Evolutionary conservation across 1,284 basidiomycete genomes (phyloP), one percentile per base, ranked within the genome.

Genomic region (Malassezia equina): DNA sequence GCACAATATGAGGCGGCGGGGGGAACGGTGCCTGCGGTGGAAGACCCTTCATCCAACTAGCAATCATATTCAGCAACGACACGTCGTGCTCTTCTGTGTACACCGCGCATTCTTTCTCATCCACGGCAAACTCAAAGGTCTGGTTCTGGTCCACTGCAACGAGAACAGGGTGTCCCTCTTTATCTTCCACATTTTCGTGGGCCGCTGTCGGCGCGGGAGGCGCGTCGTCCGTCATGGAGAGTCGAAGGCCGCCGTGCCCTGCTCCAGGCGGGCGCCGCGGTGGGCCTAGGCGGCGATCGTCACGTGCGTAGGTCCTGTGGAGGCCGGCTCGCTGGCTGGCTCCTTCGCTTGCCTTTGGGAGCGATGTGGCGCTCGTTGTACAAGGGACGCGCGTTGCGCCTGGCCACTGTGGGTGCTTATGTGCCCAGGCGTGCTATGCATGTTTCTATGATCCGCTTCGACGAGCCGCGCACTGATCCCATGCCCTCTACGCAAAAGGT

Each of bases 1-100:
- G 63, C n/a, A 74, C 58, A 21, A 67, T 69, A 53, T 73, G 64
- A 15, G 71, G 71, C 7, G 71, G 71, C 1, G 71, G 71, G 1
- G 71, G 71, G 46, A 70, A 64, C 24, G 67, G 63, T 3, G 72
- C 64, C 52, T 69, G 63, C 23, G 67, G 62, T 1, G 71, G 71
- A 7, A 74, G 50, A 7, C 62, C 57, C 34, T 47, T 40, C 21
- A 73, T 40, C n/a, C 65, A 67, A 25, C 68, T 67, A 32, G 66
- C 65, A 21, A 74, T 62, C n/a, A 71, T 66, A 43, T 73, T 74
- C 48, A 74, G 60, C 28, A 74, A 50, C n/a, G 59, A 59, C 4
- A 70, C 55, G 51, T 74, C 70, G 42, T 68, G 61, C 7, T 47
- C 59, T 8, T 63, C 52, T 8, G 64, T 61, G 29, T 47, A 15